Evolutionary conservation across 2,329 filamentous ascomycete genomes (phyloP), one percentile per base, ranked within the genome.

Genomic region (Pyrenophora teres): DNA sequence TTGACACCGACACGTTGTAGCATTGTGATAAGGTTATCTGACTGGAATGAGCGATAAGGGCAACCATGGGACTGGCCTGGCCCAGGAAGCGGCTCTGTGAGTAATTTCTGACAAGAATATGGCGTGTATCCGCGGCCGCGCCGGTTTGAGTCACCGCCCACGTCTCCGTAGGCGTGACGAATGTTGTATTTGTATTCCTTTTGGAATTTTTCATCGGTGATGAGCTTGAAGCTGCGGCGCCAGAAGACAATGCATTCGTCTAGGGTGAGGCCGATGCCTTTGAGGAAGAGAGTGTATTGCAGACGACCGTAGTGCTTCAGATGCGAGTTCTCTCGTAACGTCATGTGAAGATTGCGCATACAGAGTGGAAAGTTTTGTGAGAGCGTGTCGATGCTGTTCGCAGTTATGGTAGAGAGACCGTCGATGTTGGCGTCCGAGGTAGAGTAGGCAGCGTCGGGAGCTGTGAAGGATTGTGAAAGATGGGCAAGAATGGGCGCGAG

Each of bases 151-250:
- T 97, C 93, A 51, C 93, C 93, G 47, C 94, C 94, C 0, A 97
- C 94, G 66, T 97, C 93, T 60, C 94, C 94, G 72, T 97, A 99
- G 0, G 81, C 76, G 80, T 99, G 93, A n/a, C 92, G 89, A 51
- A 97, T 85, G 72, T 99, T 97, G 81, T 99, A 99, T 38, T 89
- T 84, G 77, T 99, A 97, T 71, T 97, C 92, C 70, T 97, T 97
- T 76, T 95, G 95, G 82, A 97, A 99, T 31, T 87, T 87, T 67
- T 97, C 93, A 67, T 97, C 94, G 0, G 90, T 92, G 59, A 95
- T 85, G 61, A 91, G 88, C 71, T 86, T 86, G 82, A 99, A 97
- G 23, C 83, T 81, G 56, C 85, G 83, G 9, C 94, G 87, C 94
- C 94, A 99, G 79, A 99, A 99, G 10, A 91, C 64, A 19, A 99